Evolutionary conservation across 306 rosid species (phyloP), one percentile per base, ranked within the genome.

Genomic region (Prunus mongolica): DNA sequence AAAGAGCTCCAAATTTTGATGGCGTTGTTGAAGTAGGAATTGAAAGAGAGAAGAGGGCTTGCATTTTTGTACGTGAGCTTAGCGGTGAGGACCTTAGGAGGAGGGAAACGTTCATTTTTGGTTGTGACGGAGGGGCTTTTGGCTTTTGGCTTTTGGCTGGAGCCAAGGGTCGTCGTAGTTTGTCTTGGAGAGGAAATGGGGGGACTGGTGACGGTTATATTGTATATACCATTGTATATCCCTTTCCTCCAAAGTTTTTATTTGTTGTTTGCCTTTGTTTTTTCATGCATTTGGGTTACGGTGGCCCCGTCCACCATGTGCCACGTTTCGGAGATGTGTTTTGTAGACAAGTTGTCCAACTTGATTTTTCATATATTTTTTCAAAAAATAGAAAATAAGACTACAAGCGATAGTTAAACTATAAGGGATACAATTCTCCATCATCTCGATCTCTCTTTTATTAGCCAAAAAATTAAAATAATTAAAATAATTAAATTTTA

Each of bases 91-190:
- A 82, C 91, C 87, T 83, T 84, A 76, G 77, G 74, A 69, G 84
- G 3, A 41, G 76, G 70, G 78, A 85, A 86, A 81, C 93, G 61
- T 73, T 82, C 60, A 63, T 76, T 72, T 30, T 44, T 3, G 14
- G 12, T 11, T 19, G 13, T 3, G 62, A 57, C 19, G 25, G 54
- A 38, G 44, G 9, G 44, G 9, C 44, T 38, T 1, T 38, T 38
- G 89, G 38, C 98, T 88, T 84, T 95, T 95, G 76, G 89, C 98
- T 88, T 84, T 95, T 95, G 76, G 89, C 18, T 28, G 78, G 4
- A 38, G 74, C 90, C 60, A 95, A 95, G 73, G 89, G 98, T 69
- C 97, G 47, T 22, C 25, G 0, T 38, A 7, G 1, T 32, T 22
- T 69, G 7, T 46, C 49, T 13, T 5, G n/a, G 11, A 57, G n/a